These are phyloP conservation scores for Zygosaccharomyces gambellarensis DNA, from an alignment of 805 yeast genomes.

Conservation along the genomic window DNA sequence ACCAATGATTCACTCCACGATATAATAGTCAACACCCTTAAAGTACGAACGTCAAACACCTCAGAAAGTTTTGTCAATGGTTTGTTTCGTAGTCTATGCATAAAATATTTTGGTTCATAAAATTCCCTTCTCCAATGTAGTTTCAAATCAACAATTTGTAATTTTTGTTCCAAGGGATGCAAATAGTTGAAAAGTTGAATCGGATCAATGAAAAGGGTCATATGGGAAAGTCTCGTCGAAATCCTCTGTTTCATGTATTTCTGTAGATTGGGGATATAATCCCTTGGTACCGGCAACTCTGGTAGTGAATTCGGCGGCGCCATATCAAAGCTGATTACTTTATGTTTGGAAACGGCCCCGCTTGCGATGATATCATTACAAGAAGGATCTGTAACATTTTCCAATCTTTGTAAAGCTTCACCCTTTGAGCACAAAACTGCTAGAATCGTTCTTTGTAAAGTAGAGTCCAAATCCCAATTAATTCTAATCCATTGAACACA, in stretches of 20 bases:
- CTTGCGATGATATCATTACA: slow-evolving; percentile 35
- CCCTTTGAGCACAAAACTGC: slow-evolving; percentile 28
- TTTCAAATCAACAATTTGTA: slow-evolving; percentile 37
- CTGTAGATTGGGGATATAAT: slow-evolving; percentile 33
- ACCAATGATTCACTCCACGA: slow-evolving; percentile 40
- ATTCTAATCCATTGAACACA: slow-evolving; percentile 38
- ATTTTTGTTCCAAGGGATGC: slow-evolving; percentile 28
- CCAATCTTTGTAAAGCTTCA: slow-evolving; percentile 33
- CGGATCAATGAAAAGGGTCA: slow-evolving; percentile 41
- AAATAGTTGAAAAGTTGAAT: slow-evolving; percentile 36
- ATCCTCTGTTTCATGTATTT: slow-evolving; percentile 28
- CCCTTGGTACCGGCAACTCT: slow-evolving; percentile 24
- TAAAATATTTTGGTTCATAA: slow-evolving; percentile 32
- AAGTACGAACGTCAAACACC: slow-evolving; percentile 34
- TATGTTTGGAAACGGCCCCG: slow-evolving; percentile 24
- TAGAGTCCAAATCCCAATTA: slow-evolving; percentile 40
- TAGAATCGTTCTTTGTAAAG: slow-evolving; percentile 32
- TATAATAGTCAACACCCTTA: slow-evolving; percentile 38
- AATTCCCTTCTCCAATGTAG: slow-evolving; percentile 41
- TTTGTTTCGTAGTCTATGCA: slow-evolving; percentile 15
- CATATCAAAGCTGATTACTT: slow-evolving; percentile 34
- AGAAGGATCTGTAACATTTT: slow-evolving; percentile 39
- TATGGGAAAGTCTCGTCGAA: slow-evolving; percentile 28
- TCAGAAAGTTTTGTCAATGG: slow-evolving; percentile 31
- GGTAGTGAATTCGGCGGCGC: slow-evolving; percentile 39